phyloP scores from a whole-genome alignment of 257 asterid genomes.

The Ocimum tenuiflorum region DNA sequence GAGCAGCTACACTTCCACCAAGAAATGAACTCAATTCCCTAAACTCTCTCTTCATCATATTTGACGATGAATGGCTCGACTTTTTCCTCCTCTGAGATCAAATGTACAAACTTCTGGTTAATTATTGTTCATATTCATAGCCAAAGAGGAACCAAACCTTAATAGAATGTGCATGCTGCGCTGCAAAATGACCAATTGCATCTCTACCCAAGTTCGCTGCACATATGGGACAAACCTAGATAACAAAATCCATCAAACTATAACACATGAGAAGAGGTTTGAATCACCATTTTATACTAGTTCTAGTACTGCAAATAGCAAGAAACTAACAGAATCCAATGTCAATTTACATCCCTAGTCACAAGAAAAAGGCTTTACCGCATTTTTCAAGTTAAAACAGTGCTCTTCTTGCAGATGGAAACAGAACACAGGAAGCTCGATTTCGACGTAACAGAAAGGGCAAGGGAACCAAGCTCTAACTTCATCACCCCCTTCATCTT shows the following conservation, averaged over 20 bases:
- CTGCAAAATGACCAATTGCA: constrained; percentile 49
- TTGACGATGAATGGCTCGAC: constrained; percentile 42
- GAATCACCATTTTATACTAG: no score
- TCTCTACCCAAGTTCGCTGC: constrained; percentile 77
- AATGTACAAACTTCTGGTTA: not conserved
- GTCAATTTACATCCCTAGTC: not conserved
- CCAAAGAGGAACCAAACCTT: constrained; percentile 43
- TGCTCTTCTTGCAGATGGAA: constrained; percentile 74
- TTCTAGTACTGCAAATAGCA: not conserved
- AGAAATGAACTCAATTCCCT: constrained; percentile 46
- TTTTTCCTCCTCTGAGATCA: constrained; percentile 52
- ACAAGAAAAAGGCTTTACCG: constrained; percentile 35
- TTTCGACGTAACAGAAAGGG: constrained; percentile 74
- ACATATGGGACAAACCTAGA: constrained; percentile 84
- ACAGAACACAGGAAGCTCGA: constrained; percentile 58
- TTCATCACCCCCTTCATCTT: constrained; percentile 50
- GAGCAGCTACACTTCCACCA: constrained; percentile 27
- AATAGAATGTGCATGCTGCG: constrained; percentile 64
- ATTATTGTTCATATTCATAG: not conserved
- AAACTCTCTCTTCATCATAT: no score
- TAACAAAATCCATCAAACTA: no score
- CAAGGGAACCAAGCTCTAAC: constrained; percentile 78
- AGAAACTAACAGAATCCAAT: not conserved
- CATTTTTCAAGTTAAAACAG: constrained; percentile 59
- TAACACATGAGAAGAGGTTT: no score